Evolutionary conservation across 192 early-diverging fungal species (phyloP).

Genomic region (Chytriomyces sp.): DNA sequence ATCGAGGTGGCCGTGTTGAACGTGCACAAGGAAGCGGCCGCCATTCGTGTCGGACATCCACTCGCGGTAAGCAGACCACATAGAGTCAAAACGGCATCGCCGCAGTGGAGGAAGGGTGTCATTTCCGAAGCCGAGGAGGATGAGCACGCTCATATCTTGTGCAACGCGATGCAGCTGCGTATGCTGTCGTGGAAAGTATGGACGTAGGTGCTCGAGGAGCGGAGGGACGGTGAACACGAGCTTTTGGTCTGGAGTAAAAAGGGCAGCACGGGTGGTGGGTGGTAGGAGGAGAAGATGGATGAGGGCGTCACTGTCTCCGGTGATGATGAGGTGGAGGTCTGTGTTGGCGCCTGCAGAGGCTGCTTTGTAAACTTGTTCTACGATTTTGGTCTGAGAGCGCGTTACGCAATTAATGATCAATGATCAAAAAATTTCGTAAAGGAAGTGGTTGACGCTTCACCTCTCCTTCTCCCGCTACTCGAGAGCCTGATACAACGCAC

Average conservation of each 20-base stretch:
- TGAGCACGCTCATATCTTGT: slow-evolving; percentile 1
- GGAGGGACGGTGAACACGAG: not conserved
- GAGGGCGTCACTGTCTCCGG: slow-evolving; percentile 9
- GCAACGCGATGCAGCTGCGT: not conserved
- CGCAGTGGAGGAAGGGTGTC: not conserved
- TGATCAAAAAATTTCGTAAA: not conserved
- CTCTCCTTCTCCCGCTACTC: slow-evolving; percentile 19
- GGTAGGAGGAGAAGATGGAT: not conserved
- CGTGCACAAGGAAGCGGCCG: not conserved
- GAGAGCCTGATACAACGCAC: not conserved
- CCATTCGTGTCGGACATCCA: not conserved
- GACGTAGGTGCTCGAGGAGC: not conserved
- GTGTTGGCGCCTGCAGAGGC: not conserved
- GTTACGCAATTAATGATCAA: not conserved
- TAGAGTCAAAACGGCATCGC: not conserved
- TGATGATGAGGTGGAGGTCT: not conserved
- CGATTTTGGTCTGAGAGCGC: not conserved
- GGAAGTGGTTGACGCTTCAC: not conserved
- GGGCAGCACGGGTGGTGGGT: not conserved
- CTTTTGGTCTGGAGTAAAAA: slow-evolving; percentile 13
- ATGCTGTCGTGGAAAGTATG: not conserved
- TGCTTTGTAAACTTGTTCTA: not conserved
- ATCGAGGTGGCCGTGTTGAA: not conserved
- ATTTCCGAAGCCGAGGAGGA: slow-evolving; percentile 8
- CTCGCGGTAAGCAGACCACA: not conserved